A percentile compares a stretch with the other conserved stretches of the same genome.
Conservation (phyloP, 2,329 filamentous ascomycete genomes). For the Epichloe gansuensis region DNA sequence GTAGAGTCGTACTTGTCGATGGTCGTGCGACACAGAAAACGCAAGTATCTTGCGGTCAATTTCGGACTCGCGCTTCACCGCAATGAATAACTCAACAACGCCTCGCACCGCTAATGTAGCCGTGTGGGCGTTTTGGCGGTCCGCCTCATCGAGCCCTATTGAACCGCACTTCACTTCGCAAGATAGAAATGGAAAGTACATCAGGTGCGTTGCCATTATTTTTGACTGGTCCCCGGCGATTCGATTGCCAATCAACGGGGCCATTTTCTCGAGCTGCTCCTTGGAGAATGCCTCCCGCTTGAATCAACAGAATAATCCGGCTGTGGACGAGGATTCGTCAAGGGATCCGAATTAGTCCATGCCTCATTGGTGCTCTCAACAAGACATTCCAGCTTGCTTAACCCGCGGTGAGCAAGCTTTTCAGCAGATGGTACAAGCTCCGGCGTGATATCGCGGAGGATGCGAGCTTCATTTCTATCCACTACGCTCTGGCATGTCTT, state of each 20-base stretch:
- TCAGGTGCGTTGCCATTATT: constrained; percentile 2
- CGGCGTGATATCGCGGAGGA: not conserved
- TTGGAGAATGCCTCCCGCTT: constrained; percentile 25
- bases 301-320: constrained; percentile 30
- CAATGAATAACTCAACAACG: not conserved
- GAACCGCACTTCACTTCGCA: constrained; percentile 2
- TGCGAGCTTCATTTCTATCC: constrained; percentile 1
- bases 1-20: constrained; percentile 1
- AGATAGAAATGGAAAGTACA: constrained; percentile 4
- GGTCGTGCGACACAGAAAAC: constrained; percentile 2
- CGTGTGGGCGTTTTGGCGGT: constrained; percentile 2
- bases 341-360: constrained; percentile 25
- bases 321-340: constrained; percentile 23
- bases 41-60: not conserved
- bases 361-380: constrained; percentile 27
- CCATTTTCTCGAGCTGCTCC: not conserved
- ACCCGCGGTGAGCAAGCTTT: not conserved
- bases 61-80: not conserved
- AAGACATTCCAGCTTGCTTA: not conserved
- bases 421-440: constrained; percentile 1
- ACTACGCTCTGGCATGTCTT: not conserved
- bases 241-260: constrained; percentile 1
- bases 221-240: constrained; percentile 1
- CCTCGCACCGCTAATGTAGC: constrained; percentile 1
- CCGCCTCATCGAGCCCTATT: not conserved